Base-by-base conservation (phyloP, 495 filamentous ascomycete species). In the Sordaria brevicollis region DNA sequence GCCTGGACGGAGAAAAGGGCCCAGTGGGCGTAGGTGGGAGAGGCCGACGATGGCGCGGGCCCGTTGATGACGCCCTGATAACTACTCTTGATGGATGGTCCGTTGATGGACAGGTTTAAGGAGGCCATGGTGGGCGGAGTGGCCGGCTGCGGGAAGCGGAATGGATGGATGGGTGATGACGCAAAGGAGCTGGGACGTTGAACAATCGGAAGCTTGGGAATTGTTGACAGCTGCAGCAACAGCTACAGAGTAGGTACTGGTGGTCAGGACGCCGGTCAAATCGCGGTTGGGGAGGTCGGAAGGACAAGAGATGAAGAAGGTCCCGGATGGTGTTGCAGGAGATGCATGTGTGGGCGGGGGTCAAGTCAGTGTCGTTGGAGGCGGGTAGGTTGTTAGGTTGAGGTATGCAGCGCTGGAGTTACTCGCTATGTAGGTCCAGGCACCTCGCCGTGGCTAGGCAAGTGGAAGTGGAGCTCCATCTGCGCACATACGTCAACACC, bases 1-100 rank as follows among this genome's bases (percentile, higher is more conserved):
- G 94, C 90, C 68, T 93, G 92, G 54, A 98, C 96, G 36, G 91
- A 90, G 78, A 93, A 97, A 35, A 98, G 81, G 25, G 92, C 96
- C 95, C 95, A 99, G 72, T 83, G 85, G 65, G 87, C 89, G 37
- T 86, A 84, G 38, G 86, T 85, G 34, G 83, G 75, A 10, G 86
- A 86, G 68, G 81, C 79, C 5, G 89, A 89, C 37, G 91, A 86
- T 15, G 90, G 84, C 62, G 85, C 82, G 65, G 89, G 81, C 71
- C 89, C 86, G 75, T 96, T 90, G 77, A 97, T 85, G 67, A 99
- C 89, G 39, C 89, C 88, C 76, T 94, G 89, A 81, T 99, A 99
- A 81, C 93, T 96, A 79, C 90, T 91, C 68, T 89, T 91, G 79
- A 97, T 97, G 37, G 93, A 94, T 38, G 93, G 89, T 25, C 96